Base-by-base conservation (phyloP, 2,329 filamentous ascomycete genomes). In the Fusarium udum region DNA sequence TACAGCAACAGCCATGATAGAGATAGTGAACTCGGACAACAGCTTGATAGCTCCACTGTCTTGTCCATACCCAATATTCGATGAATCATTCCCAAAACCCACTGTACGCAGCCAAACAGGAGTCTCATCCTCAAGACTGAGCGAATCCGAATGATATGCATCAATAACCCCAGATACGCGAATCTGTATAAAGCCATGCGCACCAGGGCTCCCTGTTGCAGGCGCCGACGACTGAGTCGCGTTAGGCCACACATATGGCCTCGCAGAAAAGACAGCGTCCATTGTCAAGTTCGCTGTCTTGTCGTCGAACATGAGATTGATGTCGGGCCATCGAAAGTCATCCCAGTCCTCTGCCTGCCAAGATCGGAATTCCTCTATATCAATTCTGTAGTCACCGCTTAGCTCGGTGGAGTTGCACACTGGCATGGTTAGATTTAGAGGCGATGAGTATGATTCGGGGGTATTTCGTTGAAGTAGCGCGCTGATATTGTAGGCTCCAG, bases 81-180 rank as follows among this genome's bases (percentile, higher is more conserved):
- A 36, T 8, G 63, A 51, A 14, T 67, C 36, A 0, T 67, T 67
- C 16, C 55, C 53, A 13, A 67, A 67, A 0, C 64, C 63, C 6
- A 67, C 64, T 3, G 64, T 67, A 1, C 64, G 64, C 3, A 24
- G 3, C 64, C 64, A 67, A 2, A 16, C n/a, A 42, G 64, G 64
- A 0, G 13, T n/a, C 2, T 4, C n/a, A 1, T 46, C 14, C 4
- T 67, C 7, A 6, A 67, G 31, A 6, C 34, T 67, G 2, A 67
- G 15, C 1, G 18, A 26, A 42, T 67, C 64, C 2, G 64, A 67
- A 6, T 67, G 64, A 4, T 53, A 61, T 16, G 55, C 10, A 9
- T 67, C 64, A 1, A 67, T 11, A 12, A 20, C 14, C 3, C 64
- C 64, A 24, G 63, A 34, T 0, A 67, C 32, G 0, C 32, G 52